Evolutionary conservation across 768 basidiomycete species (phyloP).

Genomic region (Termitomyces sp.): DNA sequence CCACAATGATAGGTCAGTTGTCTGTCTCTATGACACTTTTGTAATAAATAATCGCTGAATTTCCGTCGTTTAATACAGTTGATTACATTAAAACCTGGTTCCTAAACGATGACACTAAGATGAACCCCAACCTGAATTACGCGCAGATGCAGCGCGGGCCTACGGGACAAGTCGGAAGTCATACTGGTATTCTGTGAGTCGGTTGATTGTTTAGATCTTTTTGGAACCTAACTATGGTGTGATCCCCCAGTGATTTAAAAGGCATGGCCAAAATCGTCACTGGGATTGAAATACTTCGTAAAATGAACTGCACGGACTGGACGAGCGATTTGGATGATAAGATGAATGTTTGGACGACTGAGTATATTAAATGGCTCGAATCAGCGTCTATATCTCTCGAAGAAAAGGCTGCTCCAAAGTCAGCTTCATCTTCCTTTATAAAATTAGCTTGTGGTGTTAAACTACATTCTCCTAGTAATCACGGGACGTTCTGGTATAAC

Average conservation of each 20-base stretch:
- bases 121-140: constrained; percentile 64
- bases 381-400: constrained; percentile 40
- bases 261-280: constrained; percentile 29
- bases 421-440: constrained; percentile 10
- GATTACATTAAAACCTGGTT: constrained; percentile 53
- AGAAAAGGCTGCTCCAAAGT: constrained; percentile 46
- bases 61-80: constrained; percentile 19
- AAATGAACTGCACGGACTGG: constrained; percentile 45
- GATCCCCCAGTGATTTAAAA: constrained; percentile 42
- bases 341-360: constrained; percentile 43
- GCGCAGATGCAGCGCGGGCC: constrained; percentile 44
- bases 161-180: constrained; percentile 32
- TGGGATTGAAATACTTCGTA: constrained; percentile 8
- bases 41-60: neutral
- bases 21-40: neutral
- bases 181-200: constrained; percentile 50
- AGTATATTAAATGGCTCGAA: constrained; percentile 53
- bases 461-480: constrained; percentile 39
- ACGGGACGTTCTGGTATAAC: constrained; percentile 58
- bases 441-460: neutral
- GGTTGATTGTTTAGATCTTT: neutral
- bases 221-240: neutral
- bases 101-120: constrained; percentile 45
- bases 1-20: constrained; percentile 34
- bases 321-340: constrained; percentile 42